Evolutionary conservation across 2,329 filamentous ascomycete species (phyloP), one percentile per base, ranked within the genome.

Genomic region (Fusarium musae): DNA sequence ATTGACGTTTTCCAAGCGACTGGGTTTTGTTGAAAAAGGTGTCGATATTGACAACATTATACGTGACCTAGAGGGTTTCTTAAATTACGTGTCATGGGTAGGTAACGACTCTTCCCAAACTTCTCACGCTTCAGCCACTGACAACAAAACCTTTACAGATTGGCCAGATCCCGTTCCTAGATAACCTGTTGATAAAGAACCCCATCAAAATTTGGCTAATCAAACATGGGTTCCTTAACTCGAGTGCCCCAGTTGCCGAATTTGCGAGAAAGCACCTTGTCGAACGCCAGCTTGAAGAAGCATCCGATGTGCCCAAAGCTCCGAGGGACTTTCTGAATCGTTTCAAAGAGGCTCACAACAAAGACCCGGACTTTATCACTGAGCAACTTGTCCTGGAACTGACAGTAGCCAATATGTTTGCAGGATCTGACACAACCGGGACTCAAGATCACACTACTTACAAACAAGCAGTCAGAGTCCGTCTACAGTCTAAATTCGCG

Each of bases 371-470:
- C 5, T 91, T 93, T 82, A 93, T 94, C 88, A 89, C 85, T 36
- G 90, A 93, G 76, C 86, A 85, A 13, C 85, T 92, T 19, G 91
- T 94, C n/a, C 87, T 92, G 71, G 64, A 52, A n/a, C 34, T 67
- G 81, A 91, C 90, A 56, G 88, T 91, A 30, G 89, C 86, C 69
- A 93, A 93, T 90, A 87, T 87, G 13, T 89, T 92, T 75, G 93
- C 93, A 3, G 93, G 93, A 7, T 92, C 89, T 16, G 93, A 95
- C 81, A 95, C 93, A 5, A 95, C 93, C 0, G 93, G 91, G 47
- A 95, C 23, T 23, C 23, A 23, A 23, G 23, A 23, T 23, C 23
- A 23, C 23, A 23, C 23, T 23, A 23, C 3, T 23, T 23, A 23
- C 23, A 23, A 23, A 23, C 23, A 23, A 23, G 23, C 23, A 23